Base-by-base conservation (phyloP, 1,284 basidiomycete species). In the Rhodotorula sp. region DNA sequence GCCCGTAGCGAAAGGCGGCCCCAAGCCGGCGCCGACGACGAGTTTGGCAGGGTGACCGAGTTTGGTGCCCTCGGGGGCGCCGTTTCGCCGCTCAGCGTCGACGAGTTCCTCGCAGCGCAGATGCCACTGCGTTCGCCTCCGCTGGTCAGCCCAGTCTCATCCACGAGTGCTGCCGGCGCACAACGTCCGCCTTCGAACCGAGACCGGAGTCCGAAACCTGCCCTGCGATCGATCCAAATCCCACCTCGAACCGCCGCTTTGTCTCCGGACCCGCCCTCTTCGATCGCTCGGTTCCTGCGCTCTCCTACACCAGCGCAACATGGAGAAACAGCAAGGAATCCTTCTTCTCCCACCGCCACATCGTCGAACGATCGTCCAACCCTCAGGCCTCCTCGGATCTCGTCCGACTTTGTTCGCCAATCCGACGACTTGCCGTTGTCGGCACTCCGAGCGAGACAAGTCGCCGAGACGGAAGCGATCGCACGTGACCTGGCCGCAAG, bases 321-420 rank as follows among this genome's bases (percentile, higher is more conserved):
- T 42, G 37, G 37, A 42, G 37, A 42, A 42, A 12, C 37, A 10
- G 37, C 37, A 10, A 12, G 14, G 37, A 42, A 42, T 12, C 37
- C 37, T 42, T 42, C 37, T 42, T 42, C 37, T 7, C n/a, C n/a
- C n/a, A 7, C 37, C 8, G 1, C 37, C 7, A 37, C 37, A 12
- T 37, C 37, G 37, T 10, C 37, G 37, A 42, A 42, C 10, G 10
- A 8, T 42, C 37, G 37, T 42, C 37, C 37, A 12, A 53, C 45
- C 15, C 10, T 33, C 20, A 20, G 10, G 10, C 6, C 45, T 1
- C 29, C 29, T 17, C 59, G 60, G 10, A 46, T 67, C 59, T 61
- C 59, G 51, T 22, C 44, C n/a, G 65, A 67, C 60, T 67, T 67
- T 30, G 54, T 60, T 1, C 65, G 65, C 10, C 45, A 44, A 10